Percentiles rank a stretch among this genome's conserved stretches.
Evolutionary conservation across 2,329 filamentous ascomycete species (phyloP).

Genomic region (Penicillium sp.): DNA sequence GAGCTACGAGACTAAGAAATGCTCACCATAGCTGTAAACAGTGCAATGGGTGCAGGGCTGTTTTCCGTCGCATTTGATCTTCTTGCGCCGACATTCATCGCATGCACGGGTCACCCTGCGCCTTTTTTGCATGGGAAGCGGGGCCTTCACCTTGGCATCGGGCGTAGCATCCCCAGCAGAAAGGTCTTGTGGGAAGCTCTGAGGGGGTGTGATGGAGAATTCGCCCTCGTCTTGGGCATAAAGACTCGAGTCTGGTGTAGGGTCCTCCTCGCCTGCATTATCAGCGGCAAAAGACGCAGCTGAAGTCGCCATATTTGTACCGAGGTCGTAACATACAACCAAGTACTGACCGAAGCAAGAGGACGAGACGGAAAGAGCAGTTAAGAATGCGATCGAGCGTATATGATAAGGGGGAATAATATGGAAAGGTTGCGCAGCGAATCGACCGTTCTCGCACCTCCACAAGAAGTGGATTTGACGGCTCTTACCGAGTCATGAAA

Average conservation of each 20-base stretch:
- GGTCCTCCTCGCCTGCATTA: slow-evolving; percentile 36
- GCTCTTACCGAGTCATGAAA: slow-evolving; percentile 28
- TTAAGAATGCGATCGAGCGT: slow-evolving; percentile 14
- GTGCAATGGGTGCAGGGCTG: slow-evolving; percentile 94
- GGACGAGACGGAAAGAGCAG: slow-evolving; percentile 12
- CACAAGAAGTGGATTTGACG: slow-evolving; percentile 28
- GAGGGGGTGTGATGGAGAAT: slow-evolving; percentile 18
- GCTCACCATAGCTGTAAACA: slow-evolving; percentile 94
- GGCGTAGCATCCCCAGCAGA: slow-evolving; percentile 27
- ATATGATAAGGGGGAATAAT: slow-evolving; percentile 15
- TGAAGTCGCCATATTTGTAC: slow-evolving; percentile 33
- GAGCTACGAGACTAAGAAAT: neutral
- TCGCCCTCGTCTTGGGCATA: slow-evolving; percentile 29
- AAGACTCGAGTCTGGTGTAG: slow-evolving; percentile 25
- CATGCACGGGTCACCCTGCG: slow-evolving; percentile 79
- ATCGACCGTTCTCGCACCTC: slow-evolving; percentile 27
- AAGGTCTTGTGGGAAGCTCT: slow-evolving; percentile 23
- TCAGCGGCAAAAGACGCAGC: slow-evolving; percentile 30
- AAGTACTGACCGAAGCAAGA: slow-evolving; percentile 3
- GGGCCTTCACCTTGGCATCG: slow-evolving; percentile 36
- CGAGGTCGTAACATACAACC: slow-evolving; percentile 23
- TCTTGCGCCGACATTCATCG: slow-evolving; percentile 82
- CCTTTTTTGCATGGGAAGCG: slow-evolving; percentile 71
- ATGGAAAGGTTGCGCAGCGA: slow-evolving; percentile 27
- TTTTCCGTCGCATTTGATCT: slow-evolving; percentile 87